These are phyloP conservation scores for Trametes versicolor DNA, from an alignment of 1,284 basidiomycete species.

Conservation along the genomic window DNA sequence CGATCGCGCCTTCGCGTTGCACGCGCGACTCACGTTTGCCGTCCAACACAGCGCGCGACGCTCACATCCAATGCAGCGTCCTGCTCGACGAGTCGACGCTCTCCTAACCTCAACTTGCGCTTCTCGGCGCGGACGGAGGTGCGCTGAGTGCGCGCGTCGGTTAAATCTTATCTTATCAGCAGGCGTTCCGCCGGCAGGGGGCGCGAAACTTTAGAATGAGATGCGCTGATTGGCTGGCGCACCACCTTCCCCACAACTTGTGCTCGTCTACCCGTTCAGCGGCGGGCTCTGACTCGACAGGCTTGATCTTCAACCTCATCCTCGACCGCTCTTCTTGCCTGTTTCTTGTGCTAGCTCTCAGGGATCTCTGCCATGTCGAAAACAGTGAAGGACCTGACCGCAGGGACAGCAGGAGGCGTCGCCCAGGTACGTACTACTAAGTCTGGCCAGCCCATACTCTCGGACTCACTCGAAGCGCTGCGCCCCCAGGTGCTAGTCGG, in stretches of 20 bases:
- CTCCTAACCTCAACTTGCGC: too few relatives aligned
- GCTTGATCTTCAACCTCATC: conserved; percentile 18
- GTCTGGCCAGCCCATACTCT: not conserved
- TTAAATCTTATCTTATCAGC: conserved; percentile 32
- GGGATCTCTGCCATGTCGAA: conserved; percentile 51
- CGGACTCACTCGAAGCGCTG: conserved; percentile 14
- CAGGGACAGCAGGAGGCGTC: conserved; percentile 89
- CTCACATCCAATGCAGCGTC: too few relatives aligned
- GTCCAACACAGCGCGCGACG: too few relatives aligned
- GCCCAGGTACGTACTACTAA: conserved; percentile 76
- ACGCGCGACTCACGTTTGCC: too few relatives aligned
- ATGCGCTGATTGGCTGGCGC: conserved; percentile 37
- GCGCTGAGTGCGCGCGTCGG: conserved; percentile 4
- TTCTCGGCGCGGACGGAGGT: not conserved
- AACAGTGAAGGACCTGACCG: conserved; percentile 82
- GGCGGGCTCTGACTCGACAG: conserved; percentile 30
- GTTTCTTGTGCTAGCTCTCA: conserved; percentile 1
- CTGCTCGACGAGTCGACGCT: too few relatives aligned
- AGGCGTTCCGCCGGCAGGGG: conserved; percentile 13
- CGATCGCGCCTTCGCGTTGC: too few relatives aligned
- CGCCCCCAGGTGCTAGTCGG: conserved; percentile 81
- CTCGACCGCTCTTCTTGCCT: conserved; percentile 10
- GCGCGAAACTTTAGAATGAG: conserved; percentile 29
- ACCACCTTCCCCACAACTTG: conserved; percentile 19
- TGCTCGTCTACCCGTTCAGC: not conserved